Conservation (phyloP, 805 yeast species). For the Wickerhamiella occidentalis region DNA sequence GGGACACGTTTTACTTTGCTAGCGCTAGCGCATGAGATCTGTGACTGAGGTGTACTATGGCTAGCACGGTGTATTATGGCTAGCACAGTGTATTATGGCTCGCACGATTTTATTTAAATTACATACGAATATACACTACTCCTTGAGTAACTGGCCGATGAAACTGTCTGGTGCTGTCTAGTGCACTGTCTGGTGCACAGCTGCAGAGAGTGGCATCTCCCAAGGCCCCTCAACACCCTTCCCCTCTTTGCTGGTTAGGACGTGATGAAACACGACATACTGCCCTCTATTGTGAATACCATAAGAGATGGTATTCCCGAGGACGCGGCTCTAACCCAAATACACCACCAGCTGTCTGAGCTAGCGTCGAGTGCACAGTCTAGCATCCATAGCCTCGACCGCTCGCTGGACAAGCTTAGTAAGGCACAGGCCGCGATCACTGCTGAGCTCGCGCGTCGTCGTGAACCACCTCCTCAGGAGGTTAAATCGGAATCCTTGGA, state of each 20-base stretch:
- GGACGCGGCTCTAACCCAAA: constrained; percentile 16
- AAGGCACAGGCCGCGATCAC: constrained; percentile 18
- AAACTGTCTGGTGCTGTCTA: no score
- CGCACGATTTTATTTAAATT: no score
- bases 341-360: constrained; percentile 19
- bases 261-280: constrained; percentile 3
- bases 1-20: constrained; percentile 31
- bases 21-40: constrained; percentile 12
- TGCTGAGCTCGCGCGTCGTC: constrained; percentile 15
- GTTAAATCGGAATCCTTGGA: constrained; percentile 5
- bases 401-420: constrained; percentile 18
- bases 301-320: constrained; percentile 16
- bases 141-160: no score
- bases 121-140: no score
- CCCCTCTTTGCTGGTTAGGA: constrained; percentile 2
- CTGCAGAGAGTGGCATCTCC: neutral
- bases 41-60: neutral
- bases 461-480: constrained; percentile 2
- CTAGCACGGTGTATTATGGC: no score
- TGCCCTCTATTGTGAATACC: neutral
- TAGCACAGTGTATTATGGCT: no score
- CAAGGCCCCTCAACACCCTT: constrained; percentile 4
- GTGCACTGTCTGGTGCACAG: no score
- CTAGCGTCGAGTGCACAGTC: constrained; percentile 19
- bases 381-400: constrained; percentile 18